Evolutionary conservation across 202 grass and related monocot species (phyloP).

Genomic region (Alloteropsis angusta): DNA sequence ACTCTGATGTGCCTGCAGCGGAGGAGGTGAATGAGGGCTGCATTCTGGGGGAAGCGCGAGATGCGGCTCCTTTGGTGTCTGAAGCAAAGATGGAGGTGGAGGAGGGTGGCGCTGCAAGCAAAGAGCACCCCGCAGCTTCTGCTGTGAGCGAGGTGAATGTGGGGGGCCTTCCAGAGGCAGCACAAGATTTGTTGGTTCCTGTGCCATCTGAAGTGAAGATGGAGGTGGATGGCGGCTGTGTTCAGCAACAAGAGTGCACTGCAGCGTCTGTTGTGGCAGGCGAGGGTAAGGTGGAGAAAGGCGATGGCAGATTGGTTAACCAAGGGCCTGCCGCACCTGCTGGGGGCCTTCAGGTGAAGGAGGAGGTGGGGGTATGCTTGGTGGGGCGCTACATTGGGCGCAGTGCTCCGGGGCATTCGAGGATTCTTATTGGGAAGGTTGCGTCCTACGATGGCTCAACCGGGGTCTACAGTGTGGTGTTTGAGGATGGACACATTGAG

Average conservation of each 20-base stretch:
- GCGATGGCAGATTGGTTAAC: not conserved
- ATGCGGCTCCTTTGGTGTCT: not conserved
- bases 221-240: not conserved
- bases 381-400: constrained; percentile 48
- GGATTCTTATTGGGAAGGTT: constrained; percentile 57
- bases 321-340: not conserved
- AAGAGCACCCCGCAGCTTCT: not conserved
- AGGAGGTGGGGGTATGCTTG: constrained; percentile 14
- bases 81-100: not conserved
- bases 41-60: not conserved
- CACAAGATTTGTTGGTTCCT: not conserved
- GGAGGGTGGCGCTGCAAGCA: too few species aligned
- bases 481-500: constrained; percentile 51
- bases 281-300: constrained; percentile 1
- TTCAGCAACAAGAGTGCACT: not conserved
- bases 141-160: not conserved
- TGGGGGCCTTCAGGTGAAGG: not conserved
- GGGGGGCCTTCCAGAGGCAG: too few species aligned
- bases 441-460: constrained; percentile 29
- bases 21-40: not conserved
- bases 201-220: not conserved
- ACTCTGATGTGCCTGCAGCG: not conserved
- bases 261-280: not conserved
- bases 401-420: not conserved
- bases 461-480: constrained; percentile 37